Evolutionary conservation across 768 basidiomycete species (phyloP).

Genomic region (Termitomyces sp.): DNA sequence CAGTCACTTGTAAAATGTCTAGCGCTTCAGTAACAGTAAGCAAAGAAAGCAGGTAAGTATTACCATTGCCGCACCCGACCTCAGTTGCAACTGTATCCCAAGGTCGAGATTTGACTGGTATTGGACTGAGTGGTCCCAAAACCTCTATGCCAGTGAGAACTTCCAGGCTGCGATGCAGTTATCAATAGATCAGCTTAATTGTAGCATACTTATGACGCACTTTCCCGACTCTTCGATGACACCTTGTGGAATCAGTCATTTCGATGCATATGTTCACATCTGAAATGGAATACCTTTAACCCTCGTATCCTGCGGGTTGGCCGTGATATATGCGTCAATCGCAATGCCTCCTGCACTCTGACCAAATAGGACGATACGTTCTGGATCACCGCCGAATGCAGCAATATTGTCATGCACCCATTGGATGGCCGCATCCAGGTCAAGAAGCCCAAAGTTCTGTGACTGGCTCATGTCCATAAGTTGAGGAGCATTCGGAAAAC

Average conservation of each 20-base stretch:
- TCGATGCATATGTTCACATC: slow-evolving; percentile 6
- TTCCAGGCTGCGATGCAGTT: background rate
- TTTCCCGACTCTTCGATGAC: slow-evolving; percentile 14
- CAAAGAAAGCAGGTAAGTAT: background rate
- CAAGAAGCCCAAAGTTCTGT: slow-evolving; percentile 11
- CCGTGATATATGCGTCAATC: slow-evolving; percentile 21
- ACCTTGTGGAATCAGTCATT: slow-evolving; percentile 8
- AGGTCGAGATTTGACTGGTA: background rate
- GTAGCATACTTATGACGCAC: background rate
- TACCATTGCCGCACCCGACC: slow-evolving; percentile 29
- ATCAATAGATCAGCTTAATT: background rate
- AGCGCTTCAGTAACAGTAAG: background rate
- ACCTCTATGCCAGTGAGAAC: background rate
- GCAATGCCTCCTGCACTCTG: slow-evolving; percentile 28
- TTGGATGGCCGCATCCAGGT: slow-evolving; percentile 30
- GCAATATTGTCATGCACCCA: slow-evolving; percentile 42
- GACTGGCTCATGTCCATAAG: too few relatives aligned
- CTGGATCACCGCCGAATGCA: slow-evolving; percentile 32
- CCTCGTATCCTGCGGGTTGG: slow-evolving; percentile 18
- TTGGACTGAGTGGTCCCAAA: background rate
- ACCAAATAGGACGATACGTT: slow-evolving; percentile 29
- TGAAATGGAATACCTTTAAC: slow-evolving; percentile 6
- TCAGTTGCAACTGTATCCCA: slow-evolving; percentile 15
- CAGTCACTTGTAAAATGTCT: slow-evolving; percentile 9
- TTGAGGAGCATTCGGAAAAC: too few relatives aligned